Percentiles rank a stretch among this genome's conserved stretches.
Conservation (phyloP, 805 yeast species). For the Lachancea quebecensis region DNA sequence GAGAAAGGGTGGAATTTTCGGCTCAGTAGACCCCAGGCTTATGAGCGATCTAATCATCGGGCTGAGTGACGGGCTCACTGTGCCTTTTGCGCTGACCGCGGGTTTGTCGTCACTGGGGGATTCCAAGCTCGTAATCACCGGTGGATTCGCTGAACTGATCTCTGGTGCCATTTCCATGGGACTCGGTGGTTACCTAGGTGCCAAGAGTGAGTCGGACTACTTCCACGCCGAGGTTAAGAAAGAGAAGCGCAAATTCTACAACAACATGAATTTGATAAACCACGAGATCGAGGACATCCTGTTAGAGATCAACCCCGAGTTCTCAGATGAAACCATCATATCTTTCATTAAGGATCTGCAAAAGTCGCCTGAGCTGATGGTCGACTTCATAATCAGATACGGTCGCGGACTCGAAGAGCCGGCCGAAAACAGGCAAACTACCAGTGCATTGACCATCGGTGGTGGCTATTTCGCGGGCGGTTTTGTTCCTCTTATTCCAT, state of each 20-base stretch:
- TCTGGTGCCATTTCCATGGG: constrained; percentile 99
- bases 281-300: constrained; percentile 78
- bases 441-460: constrained; percentile 87
- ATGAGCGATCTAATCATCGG: constrained; percentile 93
- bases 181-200: constrained; percentile 92
- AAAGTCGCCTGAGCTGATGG: constrained; percentile 66
- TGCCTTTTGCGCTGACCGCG: constrained; percentile 97
- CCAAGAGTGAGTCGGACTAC: constrained; percentile 77
- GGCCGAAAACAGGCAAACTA: constrained; percentile 81
- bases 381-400: constrained; percentile 78
- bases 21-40: constrained; percentile 76
- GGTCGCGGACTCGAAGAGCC: constrained; percentile 96
- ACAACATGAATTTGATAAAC: constrained; percentile 56
- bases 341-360: constrained; percentile 74
- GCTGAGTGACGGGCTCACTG: constrained; percentile 90
- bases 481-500: constrained; percentile 83
- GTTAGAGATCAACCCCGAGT: constrained; percentile 52
- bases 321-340: constrained; percentile 63
- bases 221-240: constrained; percentile 63
- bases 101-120: constrained; percentile 90
- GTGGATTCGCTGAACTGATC: constrained; percentile 95
- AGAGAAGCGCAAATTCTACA: constrained; percentile 63
- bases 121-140: constrained; percentile 85
- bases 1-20: constrained; percentile 33
- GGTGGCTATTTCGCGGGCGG: constrained; percentile 87